Conservation (phyloP, 768 basidiomycete genomes). For the Amanita exitialis region DNA sequence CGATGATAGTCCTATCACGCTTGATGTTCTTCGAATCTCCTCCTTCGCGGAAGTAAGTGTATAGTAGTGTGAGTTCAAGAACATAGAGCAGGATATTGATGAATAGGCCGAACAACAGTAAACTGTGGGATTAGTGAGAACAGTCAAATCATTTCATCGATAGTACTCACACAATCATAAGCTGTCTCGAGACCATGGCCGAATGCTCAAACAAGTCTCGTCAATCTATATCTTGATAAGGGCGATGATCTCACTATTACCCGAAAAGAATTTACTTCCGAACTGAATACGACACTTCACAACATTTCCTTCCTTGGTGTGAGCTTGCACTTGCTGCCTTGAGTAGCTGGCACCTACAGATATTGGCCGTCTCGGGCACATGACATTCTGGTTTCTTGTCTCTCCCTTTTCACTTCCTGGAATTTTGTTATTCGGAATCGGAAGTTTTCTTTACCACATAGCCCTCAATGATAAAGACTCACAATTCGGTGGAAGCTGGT, state of each 20-base stretch:
- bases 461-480: no score
- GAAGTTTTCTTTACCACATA: neutral
- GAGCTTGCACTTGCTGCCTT: neutral
- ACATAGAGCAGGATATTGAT: neutral
- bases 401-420: neutral
- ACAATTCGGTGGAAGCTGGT: no score
- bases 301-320: neutral
- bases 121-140: neutral
- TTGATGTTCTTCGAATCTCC: neutral
- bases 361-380: no score
- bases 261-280: neutral
- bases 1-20: neutral
- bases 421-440: no score
- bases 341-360: no score
- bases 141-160: neutral
- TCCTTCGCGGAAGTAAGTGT: neutral
- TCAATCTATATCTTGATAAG: neutral
- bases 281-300: neutral
- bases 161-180: neutral
- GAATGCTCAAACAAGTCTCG: neutral
- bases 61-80: neutral
- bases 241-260: neutral
- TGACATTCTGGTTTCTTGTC: neutral
- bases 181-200: conserved; percentile 1
- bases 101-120: neutral